Conservation (phyloP, 2,329 filamentous ascomycete genomes). For the Aureobasidium sp. region DNA sequence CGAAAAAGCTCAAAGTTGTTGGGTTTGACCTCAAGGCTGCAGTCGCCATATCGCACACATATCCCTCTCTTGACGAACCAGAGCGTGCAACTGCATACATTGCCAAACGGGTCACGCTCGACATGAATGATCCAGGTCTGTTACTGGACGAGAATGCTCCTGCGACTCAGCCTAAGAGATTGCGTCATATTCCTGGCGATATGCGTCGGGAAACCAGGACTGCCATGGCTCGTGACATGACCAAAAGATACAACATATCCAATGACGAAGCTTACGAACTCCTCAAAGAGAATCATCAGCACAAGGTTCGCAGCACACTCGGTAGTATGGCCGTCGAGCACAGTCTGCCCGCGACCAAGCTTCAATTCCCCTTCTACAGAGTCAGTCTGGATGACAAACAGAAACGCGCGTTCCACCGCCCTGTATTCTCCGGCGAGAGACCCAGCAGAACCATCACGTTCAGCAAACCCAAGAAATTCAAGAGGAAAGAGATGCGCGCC, state of each 20-base stretch:
- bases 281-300: constrained; percentile 92
- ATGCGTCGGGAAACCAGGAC: constrained; percentile 60
- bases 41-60: constrained; percentile 47
- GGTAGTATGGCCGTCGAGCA: constrained; percentile 92
- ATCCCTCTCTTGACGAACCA: constrained; percentile 73
- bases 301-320: constrained; percentile 87
- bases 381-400: constrained; percentile 66
- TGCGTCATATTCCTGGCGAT: constrained; percentile 38
- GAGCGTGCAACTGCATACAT: constrained; percentile 62
- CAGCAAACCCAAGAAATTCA: constrained; percentile 61
- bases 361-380: constrained; percentile 95
- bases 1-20: constrained; percentile 17
- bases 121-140: constrained; percentile 80
- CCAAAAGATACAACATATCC: constrained; percentile 84
- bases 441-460: constrained; percentile 63
- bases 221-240: constrained; percentile 62
- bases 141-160: constrained; percentile 70
- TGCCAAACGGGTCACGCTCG: constrained; percentile 70
- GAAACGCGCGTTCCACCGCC: constrained; percentile 76
- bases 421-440: constrained; percentile 50
- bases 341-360: constrained; percentile 78
- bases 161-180: constrained; percentile 52
- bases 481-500: constrained; percentile 74
- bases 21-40: constrained; percentile 28
- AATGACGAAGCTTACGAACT: constrained; percentile 95